Percentiles rank a stretch among this genome's conserved stretches.
Evolutionary conservation across 306 rosid genomes (phyloP).

Genomic region (Sindora glabra): DNA sequence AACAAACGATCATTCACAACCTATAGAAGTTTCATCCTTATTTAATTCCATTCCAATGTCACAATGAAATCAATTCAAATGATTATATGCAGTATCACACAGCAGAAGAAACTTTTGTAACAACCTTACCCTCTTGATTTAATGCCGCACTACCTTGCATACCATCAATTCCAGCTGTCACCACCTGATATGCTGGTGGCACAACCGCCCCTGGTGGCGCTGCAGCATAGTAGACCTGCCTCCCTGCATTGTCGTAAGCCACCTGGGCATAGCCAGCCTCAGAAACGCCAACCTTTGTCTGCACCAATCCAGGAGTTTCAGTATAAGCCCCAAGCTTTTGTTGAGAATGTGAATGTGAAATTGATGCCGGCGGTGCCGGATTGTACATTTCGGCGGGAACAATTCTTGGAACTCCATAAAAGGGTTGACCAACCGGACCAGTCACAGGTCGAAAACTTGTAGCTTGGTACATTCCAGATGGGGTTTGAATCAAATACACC

Average conservation of each 20-base stretch:
- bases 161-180: constrained; percentile 33
- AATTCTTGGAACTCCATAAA: constrained; percentile 46
- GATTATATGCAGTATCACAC: constrained; percentile 13
- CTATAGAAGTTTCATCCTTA: constrained; percentile 2
- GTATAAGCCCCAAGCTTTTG: constrained; percentile 15
- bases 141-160: constrained; percentile 15
- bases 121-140: constrained; percentile 43
- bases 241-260: constrained; percentile 33
- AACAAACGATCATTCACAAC: background rate
- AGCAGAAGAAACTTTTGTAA: constrained; percentile 24
- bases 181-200: constrained; percentile 26
- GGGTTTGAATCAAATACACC: constrained; percentile 33
- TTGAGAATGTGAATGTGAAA: constrained; percentile 6
- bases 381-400: constrained; percentile 26
- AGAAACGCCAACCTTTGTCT: background rate
- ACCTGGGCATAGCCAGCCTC: constrained; percentile 32
- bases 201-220: constrained; percentile 19
- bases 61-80: background rate
- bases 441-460: constrained; percentile 20
- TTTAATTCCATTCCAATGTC: background rate
- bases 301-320: constrained; percentile 17
- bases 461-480: constrained; percentile 36
- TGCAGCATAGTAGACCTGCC: constrained; percentile 45
- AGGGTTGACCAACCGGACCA: constrained; percentile 34
- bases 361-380: constrained; percentile 10